These are phyloP conservation scores for Aspergillus sojae DNA, from an alignment of 2,329 filamentous ascomycete genomes.

Conservation along the genomic window DNA sequence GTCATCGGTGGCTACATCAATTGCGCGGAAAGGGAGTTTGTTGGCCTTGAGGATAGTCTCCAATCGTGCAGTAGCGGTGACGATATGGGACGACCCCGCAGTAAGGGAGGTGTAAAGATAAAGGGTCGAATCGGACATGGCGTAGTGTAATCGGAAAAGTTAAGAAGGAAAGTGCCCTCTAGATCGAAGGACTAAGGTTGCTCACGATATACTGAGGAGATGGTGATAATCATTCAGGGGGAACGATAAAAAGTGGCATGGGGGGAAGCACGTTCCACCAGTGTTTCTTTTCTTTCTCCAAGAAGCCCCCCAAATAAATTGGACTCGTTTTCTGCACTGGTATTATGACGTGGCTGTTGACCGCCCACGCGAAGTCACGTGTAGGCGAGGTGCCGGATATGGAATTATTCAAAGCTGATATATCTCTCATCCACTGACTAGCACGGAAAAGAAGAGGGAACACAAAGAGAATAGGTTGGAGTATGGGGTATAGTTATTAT, in stretches of 20 bases:
- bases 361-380: not conserved
- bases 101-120: constrained; percentile 97
- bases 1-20: constrained; percentile 89
- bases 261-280: constrained; percentile 1
- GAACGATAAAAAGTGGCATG: not conserved
- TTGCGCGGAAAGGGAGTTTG: constrained; percentile 86
- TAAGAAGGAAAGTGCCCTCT: not conserved
- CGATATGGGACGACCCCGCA: constrained; percentile 91
- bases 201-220: not conserved
- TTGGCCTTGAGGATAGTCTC: constrained; percentile 97
- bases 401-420: not conserved
- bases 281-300: not conserved
- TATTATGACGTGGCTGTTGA: constrained; percentile 1
- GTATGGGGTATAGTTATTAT: not conserved
- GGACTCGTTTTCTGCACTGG: not conserved
- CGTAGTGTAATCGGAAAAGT: not conserved
- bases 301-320: not conserved
- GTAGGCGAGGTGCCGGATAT: not conserved
- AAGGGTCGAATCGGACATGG: constrained; percentile 61
- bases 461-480: not conserved
- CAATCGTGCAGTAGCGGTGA: constrained; percentile 91
- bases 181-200: not conserved
- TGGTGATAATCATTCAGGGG: constrained; percentile 1
- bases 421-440: not conserved
- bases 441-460: no score